Evolutionary conservation across 345 rosid genomes (phyloP).

Genomic region (Clarkia xantiana): DNA sequence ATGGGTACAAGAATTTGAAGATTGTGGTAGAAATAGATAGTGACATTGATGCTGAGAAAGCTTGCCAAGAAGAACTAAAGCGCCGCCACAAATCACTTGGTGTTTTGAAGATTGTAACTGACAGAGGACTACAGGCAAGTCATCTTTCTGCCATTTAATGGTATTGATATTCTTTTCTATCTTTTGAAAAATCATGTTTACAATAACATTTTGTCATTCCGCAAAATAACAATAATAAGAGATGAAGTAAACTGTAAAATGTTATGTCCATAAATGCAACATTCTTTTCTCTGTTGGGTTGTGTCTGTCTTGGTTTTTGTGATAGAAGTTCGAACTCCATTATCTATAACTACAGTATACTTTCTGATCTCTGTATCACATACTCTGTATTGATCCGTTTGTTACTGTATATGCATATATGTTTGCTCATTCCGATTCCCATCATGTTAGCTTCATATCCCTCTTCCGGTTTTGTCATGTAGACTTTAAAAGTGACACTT

Average conservation of each 20-base stretch:
- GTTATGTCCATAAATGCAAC: too few species aligned
- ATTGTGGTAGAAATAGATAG: conserved; percentile 78
- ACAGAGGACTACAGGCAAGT: conserved; percentile 77
- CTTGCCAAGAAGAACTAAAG: conserved; percentile 60
- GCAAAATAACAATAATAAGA: too few species aligned
- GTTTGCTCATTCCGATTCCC: too few species aligned
- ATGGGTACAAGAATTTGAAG: conserved; percentile 74
- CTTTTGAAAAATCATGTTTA: too few species aligned
- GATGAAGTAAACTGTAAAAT: too few species aligned
- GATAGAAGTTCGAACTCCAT: too few species aligned
- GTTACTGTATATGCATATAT: not conserved
- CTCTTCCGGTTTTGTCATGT: not conserved
- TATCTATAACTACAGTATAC: too few species aligned
- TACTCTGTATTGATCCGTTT: not conserved
- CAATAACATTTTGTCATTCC: too few species aligned
- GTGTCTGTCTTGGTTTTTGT: too few species aligned
- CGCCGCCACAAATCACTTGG: conserved; percentile 76
- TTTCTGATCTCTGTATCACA: too few species aligned
- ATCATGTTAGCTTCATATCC: too few species aligned
- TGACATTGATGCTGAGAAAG: conserved; percentile 56
- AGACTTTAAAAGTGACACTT: conserved; percentile 6
- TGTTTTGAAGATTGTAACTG: conserved; percentile 47
- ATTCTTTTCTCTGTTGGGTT: too few species aligned
- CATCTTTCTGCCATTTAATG: conserved; percentile 1
- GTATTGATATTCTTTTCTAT: not conserved